These are phyloP conservation scores for Quillaja saponaria DNA, from an alignment of 306 rosid species.

Conservation along the genomic window DNA sequence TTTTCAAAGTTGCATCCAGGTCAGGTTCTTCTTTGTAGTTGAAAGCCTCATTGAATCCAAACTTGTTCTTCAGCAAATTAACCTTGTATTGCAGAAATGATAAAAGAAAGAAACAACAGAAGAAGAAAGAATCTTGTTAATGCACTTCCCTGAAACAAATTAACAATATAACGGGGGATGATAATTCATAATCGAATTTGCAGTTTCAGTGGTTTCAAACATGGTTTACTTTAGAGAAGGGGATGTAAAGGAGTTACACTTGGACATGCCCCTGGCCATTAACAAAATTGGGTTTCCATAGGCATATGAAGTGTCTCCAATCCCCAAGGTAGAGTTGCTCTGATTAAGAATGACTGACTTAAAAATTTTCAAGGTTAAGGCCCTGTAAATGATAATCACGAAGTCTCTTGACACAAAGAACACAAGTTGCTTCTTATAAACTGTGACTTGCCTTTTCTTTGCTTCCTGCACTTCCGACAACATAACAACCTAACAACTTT, in stretches of 20 bases:
- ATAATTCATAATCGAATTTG: no score
- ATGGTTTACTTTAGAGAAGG: no score
- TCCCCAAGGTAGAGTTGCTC: no score
- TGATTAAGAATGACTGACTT: not conserved
- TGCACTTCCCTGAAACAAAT: no score
- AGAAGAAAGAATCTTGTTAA: no score
- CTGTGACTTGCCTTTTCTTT: not conserved
- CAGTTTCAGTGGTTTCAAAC: not conserved
- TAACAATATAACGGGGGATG: not conserved
- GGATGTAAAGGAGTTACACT: no score
- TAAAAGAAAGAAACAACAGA: not conserved
- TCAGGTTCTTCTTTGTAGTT: conserved; percentile 14
- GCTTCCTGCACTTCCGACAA: conserved; percentile 26
- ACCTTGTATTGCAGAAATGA: not conserved
- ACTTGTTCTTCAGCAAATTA: conserved; percentile 13
- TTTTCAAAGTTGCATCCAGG: conserved; percentile 10
- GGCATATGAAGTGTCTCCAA: no score
- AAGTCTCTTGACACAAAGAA: not conserved
- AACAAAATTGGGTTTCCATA: no score
- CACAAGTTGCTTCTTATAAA: no score
- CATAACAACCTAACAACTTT: conserved; percentile 6
- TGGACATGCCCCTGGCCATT: no score
- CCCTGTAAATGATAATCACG: not conserved
- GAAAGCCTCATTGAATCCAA: conserved; percentile 22
- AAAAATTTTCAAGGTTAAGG: not conserved